Percentiles rank a stretch among this genome's conserved stretches.
Evolutionary conservation across 331 rosid species (phyloP).

Genomic region (Arachis monticola): DNA sequence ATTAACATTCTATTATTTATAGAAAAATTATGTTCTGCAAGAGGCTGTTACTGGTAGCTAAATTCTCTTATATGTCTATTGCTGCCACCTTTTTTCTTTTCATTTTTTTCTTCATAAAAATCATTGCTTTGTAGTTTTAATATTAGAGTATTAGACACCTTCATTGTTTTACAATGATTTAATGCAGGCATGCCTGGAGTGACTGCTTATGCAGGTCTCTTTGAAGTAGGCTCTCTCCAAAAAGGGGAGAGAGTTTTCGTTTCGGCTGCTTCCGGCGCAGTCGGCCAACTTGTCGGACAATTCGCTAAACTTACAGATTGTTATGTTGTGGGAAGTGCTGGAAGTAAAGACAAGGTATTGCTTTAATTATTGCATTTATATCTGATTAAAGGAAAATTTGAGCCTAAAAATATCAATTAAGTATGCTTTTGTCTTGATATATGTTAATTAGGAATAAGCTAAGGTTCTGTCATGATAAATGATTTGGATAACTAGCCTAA

Average conservation of each 20-base stretch:
- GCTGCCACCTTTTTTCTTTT: background rate
- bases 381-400: background rate
- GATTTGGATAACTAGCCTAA: too few relatives aligned
- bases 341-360: slow-evolving; percentile 59
- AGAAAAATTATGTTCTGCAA: slow-evolving; percentile 6
- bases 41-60: background rate
- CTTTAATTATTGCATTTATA: slow-evolving; percentile 3
- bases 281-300: slow-evolving; percentile 72
- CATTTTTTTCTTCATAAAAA: background rate
- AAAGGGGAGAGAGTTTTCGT: slow-evolving; percentile 60
- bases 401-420: too few relatives aligned
- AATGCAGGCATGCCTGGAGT: slow-evolving; percentile 65
- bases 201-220: slow-evolving; percentile 59
- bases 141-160: background rate
- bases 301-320: slow-evolving; percentile 62
- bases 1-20: background rate
- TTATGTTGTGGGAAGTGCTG: slow-evolving; percentile 71
- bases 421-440: too few relatives aligned
- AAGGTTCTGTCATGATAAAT: too few relatives aligned
- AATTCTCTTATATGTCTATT: background rate
- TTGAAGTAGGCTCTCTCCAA: slow-evolving; percentile 52
- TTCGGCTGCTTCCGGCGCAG: slow-evolving; percentile 63
- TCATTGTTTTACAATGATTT: slow-evolving; percentile 17
- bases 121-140: background rate
- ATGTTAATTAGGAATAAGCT: too few relatives aligned